Base-by-base conservation (phyloP, 2,329 filamentous ascomycete genomes). In the Epichloe bromicola region DNA sequence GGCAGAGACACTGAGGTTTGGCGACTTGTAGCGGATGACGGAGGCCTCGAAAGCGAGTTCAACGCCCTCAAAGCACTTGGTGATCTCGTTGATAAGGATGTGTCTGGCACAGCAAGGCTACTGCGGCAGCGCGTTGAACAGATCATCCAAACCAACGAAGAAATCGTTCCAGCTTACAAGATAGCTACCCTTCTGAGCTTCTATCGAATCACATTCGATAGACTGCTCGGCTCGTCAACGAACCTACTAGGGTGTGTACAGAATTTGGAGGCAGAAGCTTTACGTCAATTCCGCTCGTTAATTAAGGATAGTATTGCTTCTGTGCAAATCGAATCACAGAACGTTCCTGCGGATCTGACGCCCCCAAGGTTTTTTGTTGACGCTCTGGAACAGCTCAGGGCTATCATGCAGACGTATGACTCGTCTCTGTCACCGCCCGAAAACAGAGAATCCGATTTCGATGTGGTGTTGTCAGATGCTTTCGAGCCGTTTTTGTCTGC, bases 91-190 rank as follows among this genome's bases (percentile, higher is more conserved):
- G 90, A 91, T 61, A 83, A 88, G 38, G 86, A 95, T 60, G 74
- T 97, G 45, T 80, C 82, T 2, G 87, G 88, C 1, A 89, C 91
- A 4, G 82, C 85, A 38, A 80, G 88, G 20, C 80, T 90, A n/a
- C 68, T 97, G n/a, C 82, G 86, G 26, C 90, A 96, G 65, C 79
- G 91, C 34, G 82, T 94, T 49, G 90, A 96, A 65, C 86, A 97
- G 60, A 86, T 95, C 19, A 85, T 97, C 15, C 89, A 95, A 60
- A 86, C 86, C 54, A 91, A 95, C 63, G 90, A 96, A 59, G 90
- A 97, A 53, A 85, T 85, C 0, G 87, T 94, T 19, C 72, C 89
- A 46, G 84, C 88, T 36, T 98, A 95, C 71, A 93, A 89, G 64
- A 81, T 97, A 40, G 83, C 88, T 11, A 96, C 95, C 59, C 73